Evolutionary conservation across 2,329 filamentous ascomycete genomes (phyloP).

Genomic region (Beauveria pseudobassiana): DNA sequence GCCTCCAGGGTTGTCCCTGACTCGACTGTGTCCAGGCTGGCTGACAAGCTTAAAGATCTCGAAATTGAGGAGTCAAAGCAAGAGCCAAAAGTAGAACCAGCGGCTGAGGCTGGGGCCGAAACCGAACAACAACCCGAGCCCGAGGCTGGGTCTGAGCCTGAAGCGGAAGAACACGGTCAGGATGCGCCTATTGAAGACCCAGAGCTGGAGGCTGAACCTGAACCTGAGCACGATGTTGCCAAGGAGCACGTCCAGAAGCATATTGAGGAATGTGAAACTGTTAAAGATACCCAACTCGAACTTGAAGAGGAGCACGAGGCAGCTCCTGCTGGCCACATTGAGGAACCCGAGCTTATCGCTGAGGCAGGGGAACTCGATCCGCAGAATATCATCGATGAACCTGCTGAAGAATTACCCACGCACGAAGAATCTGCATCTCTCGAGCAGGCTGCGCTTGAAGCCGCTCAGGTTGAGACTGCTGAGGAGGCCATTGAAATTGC

Average conservation of each 20-base stretch:
- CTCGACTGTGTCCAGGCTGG: neutral
- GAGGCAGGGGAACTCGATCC: conserved; percentile 4
- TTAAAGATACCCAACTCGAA: conserved; percentile 11
- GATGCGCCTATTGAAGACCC: neutral
- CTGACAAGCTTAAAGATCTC: conserved; percentile 3
- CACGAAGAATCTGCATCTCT: neutral
- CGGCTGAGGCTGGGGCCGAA: neutral
- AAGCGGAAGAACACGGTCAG: neutral
- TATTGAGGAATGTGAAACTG: conserved; percentile 12
- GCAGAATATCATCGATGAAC: neutral
- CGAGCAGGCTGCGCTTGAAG: conserved; percentile 12
- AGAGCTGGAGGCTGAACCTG: neutral
- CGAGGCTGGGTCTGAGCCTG: conserved; percentile 1
- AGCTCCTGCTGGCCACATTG: neutral
- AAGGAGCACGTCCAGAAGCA: conserved; percentile 12
- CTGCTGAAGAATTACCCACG: neutral
- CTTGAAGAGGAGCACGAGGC: conserved; percentile 9
- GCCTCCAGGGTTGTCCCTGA: neutral
- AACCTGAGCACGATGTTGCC: conserved; percentile 1
- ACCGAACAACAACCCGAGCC: neutral
- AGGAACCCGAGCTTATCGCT: conserved; percentile 1
- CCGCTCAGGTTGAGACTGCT: conserved; percentile 12
- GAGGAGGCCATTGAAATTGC: conserved; percentile 11
- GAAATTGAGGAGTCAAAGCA: neutral
- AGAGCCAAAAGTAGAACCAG: neutral